These are phyloP conservation scores for Cercospora janseana DNA, from an alignment of 2,329 filamentous ascomycete genomes.

Conservation along the genomic window DNA sequence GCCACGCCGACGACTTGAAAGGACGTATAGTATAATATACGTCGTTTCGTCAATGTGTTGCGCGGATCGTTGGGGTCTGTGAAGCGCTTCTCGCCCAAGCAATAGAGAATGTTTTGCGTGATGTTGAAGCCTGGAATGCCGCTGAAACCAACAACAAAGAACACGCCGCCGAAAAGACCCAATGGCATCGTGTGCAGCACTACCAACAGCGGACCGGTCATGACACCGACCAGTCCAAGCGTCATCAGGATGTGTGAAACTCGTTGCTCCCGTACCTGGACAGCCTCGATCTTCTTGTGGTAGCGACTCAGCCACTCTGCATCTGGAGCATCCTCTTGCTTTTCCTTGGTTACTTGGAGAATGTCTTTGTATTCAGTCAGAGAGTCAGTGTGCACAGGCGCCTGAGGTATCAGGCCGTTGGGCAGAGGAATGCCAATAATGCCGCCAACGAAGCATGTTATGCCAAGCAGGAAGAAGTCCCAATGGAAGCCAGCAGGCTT, in stretches of 20 bases:
- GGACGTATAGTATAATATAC: conserved; percentile 52
- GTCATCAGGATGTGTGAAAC: conserved; percentile 57
- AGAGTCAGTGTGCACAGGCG: conserved; percentile 58
- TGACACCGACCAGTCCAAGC: conserved; percentile 54
- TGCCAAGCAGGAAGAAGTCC: conserved; percentile 59
- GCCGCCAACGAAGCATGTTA: conserved; percentile 55
- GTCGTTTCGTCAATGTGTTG: conserved; percentile 43
- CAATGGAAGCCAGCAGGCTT: conserved; percentile 62
- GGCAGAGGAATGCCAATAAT: conserved; percentile 58
- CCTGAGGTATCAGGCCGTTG: conserved; percentile 60
- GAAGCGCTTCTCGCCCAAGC: conserved; percentile 49
- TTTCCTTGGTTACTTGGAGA: conserved; percentile 45
- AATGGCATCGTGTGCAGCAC: conserved; percentile 14
- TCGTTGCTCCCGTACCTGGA: conserved; percentile 56
- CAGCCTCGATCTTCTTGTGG: conserved; percentile 46
- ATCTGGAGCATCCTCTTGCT: conserved; percentile 43
- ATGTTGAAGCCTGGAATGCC: conserved; percentile 55
- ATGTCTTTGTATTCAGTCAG: conserved; percentile 45
- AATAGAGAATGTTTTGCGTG: conserved; percentile 51
- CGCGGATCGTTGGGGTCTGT: conserved; percentile 51
- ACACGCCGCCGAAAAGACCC: conserved; percentile 52
- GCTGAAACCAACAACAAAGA: conserved; percentile 58
- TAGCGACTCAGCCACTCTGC: conserved; percentile 43
- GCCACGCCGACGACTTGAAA: conserved; percentile 54
- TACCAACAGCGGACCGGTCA: conserved; percentile 52